Conservation (phyloP, 306 rosid genomes). For the Sesbania bispinosa region DNA sequence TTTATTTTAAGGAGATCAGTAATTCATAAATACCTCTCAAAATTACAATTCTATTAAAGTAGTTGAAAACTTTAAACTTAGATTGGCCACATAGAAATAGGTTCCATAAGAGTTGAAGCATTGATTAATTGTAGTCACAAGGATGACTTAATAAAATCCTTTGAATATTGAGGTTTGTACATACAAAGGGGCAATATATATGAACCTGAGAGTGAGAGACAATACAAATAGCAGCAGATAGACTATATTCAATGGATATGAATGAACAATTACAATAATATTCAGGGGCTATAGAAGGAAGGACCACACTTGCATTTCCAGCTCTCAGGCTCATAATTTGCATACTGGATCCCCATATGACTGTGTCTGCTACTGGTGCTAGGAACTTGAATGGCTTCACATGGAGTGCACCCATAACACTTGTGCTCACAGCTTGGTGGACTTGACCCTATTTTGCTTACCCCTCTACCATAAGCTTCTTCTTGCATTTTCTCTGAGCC, state of each 20-base stretch:
- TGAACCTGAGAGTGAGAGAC: not conserved
- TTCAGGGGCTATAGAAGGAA: constrained; percentile 69
- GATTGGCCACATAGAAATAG: no score
- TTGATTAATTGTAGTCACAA: no score
- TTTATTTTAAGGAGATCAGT: no score
- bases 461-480: constrained; percentile 26
- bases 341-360: constrained; percentile 51
- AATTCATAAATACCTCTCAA: no score
- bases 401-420: constrained; percentile 88
- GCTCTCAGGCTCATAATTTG: constrained; percentile 94
- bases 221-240: not conserved
- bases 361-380: constrained; percentile 34
- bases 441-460: constrained; percentile 74
- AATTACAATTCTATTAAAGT: no score
- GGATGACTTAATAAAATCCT: not conserved
- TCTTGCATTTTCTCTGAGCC: constrained; percentile 20
- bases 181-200: not conserved
- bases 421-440: constrained; percentile 90
- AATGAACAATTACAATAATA: not conserved
- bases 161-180: constrained; percentile 22
- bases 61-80: no score
- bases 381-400: constrained; percentile 91
- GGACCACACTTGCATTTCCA: constrained; percentile 99
- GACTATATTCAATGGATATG: not conserved
- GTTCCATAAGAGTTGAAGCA: no score